Evolutionary conservation across 2,329 filamentous ascomycete species (phyloP).

Genomic region (Penicillium sclerotiorum): DNA sequence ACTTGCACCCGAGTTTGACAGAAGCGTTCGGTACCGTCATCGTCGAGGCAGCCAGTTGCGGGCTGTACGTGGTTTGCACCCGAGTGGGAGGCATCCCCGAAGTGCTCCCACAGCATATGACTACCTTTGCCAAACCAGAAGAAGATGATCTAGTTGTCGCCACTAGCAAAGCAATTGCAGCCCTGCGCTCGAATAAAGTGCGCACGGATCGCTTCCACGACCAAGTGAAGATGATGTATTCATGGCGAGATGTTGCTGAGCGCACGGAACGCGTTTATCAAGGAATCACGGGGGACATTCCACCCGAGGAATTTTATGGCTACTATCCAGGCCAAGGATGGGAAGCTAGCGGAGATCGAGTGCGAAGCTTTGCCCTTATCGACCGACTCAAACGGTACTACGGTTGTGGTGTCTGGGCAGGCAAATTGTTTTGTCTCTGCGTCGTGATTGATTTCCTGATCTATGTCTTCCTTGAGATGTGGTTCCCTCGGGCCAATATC

Average conservation of each 20-base stretch:
- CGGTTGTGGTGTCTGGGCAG: constrained; percentile 96
- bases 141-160: constrained; percentile 92
- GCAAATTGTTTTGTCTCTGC: constrained; percentile 94
- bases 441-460: constrained; percentile 92
- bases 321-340: constrained; percentile 69
- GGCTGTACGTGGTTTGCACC: constrained; percentile 94
- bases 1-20: constrained; percentile 90
- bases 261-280: constrained; percentile 95
- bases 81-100: constrained; percentile 96
- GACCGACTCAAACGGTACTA: constrained; percentile 96
- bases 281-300: constrained; percentile 83
- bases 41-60: constrained; percentile 94
- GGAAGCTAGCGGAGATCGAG: constrained; percentile 71
- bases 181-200: constrained; percentile 81
- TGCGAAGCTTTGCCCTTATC: constrained; percentile 88
- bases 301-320: constrained; percentile 85
- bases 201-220: constrained; percentile 94
- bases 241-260: constrained; percentile 92
- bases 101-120: constrained; percentile 95
- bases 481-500: constrained; percentile 80
- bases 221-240: constrained; percentile 98
- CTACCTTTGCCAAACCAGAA: constrained; percentile 93
- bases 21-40: constrained; percentile 98
- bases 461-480: constrained; percentile 84
- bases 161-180: constrained; percentile 84